Percentiles rank a stretch among this genome's conserved stretches.
Conservation (phyloP, 2,329 filamentous ascomycete species). For the Clarireedia sp. region DNA sequence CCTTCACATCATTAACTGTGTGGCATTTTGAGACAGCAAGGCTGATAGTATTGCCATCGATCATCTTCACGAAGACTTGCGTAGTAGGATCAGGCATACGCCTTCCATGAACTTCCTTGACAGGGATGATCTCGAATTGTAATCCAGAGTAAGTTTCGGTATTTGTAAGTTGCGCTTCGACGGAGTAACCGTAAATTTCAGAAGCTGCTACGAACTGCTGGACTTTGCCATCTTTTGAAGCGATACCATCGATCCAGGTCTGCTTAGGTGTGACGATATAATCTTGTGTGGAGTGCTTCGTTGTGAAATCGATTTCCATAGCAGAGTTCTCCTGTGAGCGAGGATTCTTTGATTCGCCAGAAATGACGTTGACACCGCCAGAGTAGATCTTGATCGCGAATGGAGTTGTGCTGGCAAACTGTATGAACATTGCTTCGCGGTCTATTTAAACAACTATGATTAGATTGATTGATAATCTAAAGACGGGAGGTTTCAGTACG, state of each 20-base stretch:
- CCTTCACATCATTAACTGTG: background rate
- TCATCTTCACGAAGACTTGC: slow-evolving; percentile 62
- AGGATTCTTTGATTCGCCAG: slow-evolving; percentile 21
- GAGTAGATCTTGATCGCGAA: slow-evolving; percentile 35
- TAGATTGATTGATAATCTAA: background rate
- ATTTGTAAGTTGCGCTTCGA: slow-evolving; percentile 7
- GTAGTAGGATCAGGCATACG: slow-evolving; percentile 32
- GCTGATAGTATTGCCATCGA: slow-evolving; percentile 60
- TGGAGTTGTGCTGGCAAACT: slow-evolving; percentile 20
- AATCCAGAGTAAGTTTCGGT: slow-evolving; percentile 4
- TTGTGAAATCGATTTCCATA: slow-evolving; percentile 4
- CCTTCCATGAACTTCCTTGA: background rate
- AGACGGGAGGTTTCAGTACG: background rate
- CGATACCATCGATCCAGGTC: slow-evolving; percentile 14
- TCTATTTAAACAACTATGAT: slow-evolving; percentile 17
- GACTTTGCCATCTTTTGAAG: slow-evolving; percentile 10
- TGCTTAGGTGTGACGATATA: slow-evolving; percentile 25
- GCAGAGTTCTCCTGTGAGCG: background rate
- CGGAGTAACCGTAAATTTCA: slow-evolving; percentile 5
- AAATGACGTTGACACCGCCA: slow-evolving; percentile 37
- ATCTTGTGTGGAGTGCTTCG: slow-evolving; percentile 30
- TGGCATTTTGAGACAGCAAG: slow-evolving; percentile 25
- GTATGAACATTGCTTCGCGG: slow-evolving; percentile 38
- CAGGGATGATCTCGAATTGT: slow-evolving; percentile 5
- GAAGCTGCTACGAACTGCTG: slow-evolving; percentile 11